A percentile compares a stretch with the other conserved stretches of the same genome.
These are phyloP conservation scores for Aurinia saxatilis DNA, from an alignment of 345 rosid species.

Conservation along the genomic window DNA sequence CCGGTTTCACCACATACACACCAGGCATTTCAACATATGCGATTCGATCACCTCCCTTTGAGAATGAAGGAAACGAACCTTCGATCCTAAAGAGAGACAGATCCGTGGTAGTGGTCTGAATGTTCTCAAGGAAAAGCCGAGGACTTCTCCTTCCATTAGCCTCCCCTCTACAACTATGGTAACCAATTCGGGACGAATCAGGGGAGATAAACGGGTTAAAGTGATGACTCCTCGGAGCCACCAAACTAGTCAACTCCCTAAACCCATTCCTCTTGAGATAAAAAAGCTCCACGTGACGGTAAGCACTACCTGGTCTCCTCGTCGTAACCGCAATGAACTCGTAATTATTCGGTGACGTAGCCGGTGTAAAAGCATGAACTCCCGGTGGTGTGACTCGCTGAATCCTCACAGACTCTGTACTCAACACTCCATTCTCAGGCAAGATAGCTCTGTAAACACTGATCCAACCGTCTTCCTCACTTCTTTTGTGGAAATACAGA, in stretches of 20 bases:
- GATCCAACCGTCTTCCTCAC: slow-evolving; percentile 59
- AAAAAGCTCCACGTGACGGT: slow-evolving; percentile 75
- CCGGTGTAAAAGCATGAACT: slow-evolving; percentile 88
- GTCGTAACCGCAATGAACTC: slow-evolving; percentile 71
- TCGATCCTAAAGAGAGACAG: slow-evolving; percentile 74
- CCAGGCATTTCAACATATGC: slow-evolving; percentile 77
- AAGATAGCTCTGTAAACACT: slow-evolving; percentile 59
- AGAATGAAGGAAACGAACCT: slow-evolving; percentile 86
- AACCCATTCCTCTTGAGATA: slow-evolving; percentile 49
- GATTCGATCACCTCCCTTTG: slow-evolving; percentile 62
- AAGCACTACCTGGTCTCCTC: slow-evolving; percentile 48
- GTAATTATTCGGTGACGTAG: slow-evolving; percentile 67
- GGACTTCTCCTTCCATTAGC: slow-evolving; percentile 33
- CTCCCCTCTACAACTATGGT: slow-evolving; percentile 70
- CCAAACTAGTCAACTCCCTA: slow-evolving; percentile 55
- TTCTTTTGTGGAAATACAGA: slow-evolving; percentile 63
- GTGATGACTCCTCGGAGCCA: slow-evolving; percentile 67
- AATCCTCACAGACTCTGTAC: slow-evolving; percentile 36
- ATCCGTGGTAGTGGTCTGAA: slow-evolving; percentile 41
- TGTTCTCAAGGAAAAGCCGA: slow-evolving; percentile 53
- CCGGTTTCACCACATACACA: slow-evolving; percentile 63
- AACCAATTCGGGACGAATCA: slow-evolving; percentile 65
- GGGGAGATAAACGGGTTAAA: slow-evolving; percentile 81
- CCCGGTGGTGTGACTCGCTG: slow-evolving; percentile 76
- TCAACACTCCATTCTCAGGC: slow-evolving; percentile 30